These are phyloP conservation scores for Meyerozyma elateridarum DNA, from an alignment of 1,139 yeast species.

Conservation along the genomic window DNA sequence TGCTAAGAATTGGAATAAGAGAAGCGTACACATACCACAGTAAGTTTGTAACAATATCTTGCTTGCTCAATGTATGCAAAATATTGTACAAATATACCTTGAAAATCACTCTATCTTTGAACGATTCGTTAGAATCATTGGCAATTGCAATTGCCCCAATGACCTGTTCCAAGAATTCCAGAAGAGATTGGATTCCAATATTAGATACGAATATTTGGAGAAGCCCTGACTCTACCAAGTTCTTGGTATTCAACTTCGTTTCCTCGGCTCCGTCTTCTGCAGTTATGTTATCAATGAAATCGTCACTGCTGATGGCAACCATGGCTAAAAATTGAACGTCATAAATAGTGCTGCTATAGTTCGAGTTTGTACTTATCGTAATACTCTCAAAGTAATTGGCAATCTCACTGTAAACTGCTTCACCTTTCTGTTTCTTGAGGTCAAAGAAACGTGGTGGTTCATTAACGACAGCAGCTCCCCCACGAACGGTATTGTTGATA, in stretches of 20 bases:
- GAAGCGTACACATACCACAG: constrained; percentile 43
- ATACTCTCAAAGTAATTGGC: not conserved
- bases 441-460: constrained; percentile 2
- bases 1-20: constrained; percentile 51
- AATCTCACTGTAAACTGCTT: not conserved
- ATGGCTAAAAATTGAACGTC: constrained; percentile 61
- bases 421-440: constrained; percentile 7
- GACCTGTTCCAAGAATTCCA: not conserved
- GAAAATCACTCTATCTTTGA: constrained; percentile 57
- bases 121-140: constrained; percentile 18
- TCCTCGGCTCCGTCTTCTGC: constrained; percentile 19
- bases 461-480: constrained; percentile 8
- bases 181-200: constrained; percentile 21
- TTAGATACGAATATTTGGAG: constrained; percentile 55
- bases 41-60: constrained; percentile 19
- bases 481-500: constrained; percentile 43
- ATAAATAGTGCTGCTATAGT: constrained; percentile 31
- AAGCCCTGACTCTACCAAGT: constrained; percentile 54
- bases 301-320: constrained; percentile 56
- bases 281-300: constrained; percentile 37
- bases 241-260: constrained; percentile 45
- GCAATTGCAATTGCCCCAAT: not conserved
- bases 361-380: constrained; percentile 13
- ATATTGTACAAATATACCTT: constrained; percentile 60
- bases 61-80: constrained; percentile 38